Percentiles rank a stretch among this genome's conserved stretches.
Evolutionary conservation across 1,284 basidiomycete species (phyloP).

Genomic region (Apiotrichum gracile): DNA sequence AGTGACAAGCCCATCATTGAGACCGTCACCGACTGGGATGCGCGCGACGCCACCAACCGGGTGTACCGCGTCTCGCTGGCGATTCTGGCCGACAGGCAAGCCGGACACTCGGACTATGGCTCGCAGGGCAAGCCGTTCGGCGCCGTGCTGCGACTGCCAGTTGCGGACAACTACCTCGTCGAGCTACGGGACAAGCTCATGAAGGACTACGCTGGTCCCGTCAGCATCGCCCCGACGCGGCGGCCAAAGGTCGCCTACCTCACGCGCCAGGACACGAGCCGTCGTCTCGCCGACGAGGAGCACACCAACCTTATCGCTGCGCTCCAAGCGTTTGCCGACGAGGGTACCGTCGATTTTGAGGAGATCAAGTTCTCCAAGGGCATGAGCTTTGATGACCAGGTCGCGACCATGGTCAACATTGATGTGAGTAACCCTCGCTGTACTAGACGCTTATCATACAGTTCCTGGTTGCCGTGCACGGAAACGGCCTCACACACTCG

Average conservation of each 20-base stretch:
- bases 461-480: slow-evolving; percentile 72
- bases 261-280: slow-evolving; percentile 54
- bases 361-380: slow-evolving; percentile 7
- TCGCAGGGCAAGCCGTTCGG: slow-evolving; percentile 26
- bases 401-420: not conserved
- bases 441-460: slow-evolving; percentile 28
- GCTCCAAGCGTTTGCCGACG: slow-evolving; percentile 44
- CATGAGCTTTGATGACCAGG: slow-evolving; percentile 6
- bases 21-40: slow-evolving; percentile 14
- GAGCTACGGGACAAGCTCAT: slow-evolving; percentile 23
- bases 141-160: slow-evolving; percentile 29
- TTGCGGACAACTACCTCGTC: slow-evolving; percentile 20
- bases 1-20: slow-evolving; percentile 21
- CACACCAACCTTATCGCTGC: slow-evolving; percentile 27
- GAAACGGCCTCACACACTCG: slow-evolving; percentile 68
- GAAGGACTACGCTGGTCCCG: slow-evolving; percentile 14
- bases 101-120: slow-evolving; percentile 22
- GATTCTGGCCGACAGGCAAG: slow-evolving; percentile 18
- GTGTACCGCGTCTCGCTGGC: slow-evolving; percentile 21
- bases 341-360: slow-evolving; percentile 5
- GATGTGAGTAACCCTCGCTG: slow-evolving; percentile 2
- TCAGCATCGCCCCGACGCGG: slow-evolving; percentile 3
- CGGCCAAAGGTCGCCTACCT: slow-evolving; percentile 11
- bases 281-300: slow-evolving; percentile 40
- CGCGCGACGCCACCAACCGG: slow-evolving; percentile 9